phyloP scores from a whole-genome alignment of 805 yeast genomes.

The Candida berthetii region DNA sequence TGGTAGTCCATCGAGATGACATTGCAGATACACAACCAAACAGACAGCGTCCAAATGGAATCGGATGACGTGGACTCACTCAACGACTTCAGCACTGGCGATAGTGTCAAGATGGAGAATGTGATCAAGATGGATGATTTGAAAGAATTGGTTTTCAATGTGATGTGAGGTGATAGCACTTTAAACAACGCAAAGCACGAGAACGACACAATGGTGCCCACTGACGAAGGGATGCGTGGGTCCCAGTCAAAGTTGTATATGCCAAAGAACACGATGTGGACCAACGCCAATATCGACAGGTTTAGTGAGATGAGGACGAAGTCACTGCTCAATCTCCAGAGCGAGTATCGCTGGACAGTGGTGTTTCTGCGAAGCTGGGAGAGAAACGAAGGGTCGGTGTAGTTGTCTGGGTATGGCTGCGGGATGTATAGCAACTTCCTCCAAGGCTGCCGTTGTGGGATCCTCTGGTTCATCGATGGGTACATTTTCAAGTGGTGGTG shows the following conservation, averaged over 20 bases:
- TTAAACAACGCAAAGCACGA: not conserved
- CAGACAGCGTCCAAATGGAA: conserved; percentile 89
- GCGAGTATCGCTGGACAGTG: conserved; percentile 64
- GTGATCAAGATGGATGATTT: conserved; percentile 68
- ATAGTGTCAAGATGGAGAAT: conserved; percentile 65
- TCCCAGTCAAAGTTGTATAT: conserved; percentile 45
- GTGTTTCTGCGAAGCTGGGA: conserved; percentile 73
- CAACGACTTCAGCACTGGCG: conserved; percentile 86
- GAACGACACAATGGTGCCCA: conserved; percentile 27
- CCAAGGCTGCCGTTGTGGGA: conserved; percentile 53
- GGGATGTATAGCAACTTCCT: conserved; percentile 76
- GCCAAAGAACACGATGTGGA: conserved; percentile 64
- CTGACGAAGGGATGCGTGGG: conserved; percentile 34
- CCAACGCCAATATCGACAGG: conserved; percentile 54
- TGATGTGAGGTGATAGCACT: not conserved
- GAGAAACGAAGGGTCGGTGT: conserved; percentile 78
- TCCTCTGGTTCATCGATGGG: too few relatives aligned
- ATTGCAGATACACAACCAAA: conserved; percentile 70
- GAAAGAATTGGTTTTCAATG: conserved; percentile 19
- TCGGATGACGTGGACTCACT: conserved; percentile 89
- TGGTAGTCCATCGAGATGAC: conserved; percentile 65
- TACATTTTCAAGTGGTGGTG: too few relatives aligned
- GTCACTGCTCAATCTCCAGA: conserved; percentile 59
- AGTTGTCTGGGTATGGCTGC: conserved; percentile 89
- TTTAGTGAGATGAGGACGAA: conserved; percentile 65